Percentiles rank a stretch among this genome's conserved stretches.
These are phyloP conservation scores for Dothistroma pini DNA, from an alignment of 2,329 filamentous ascomycete genomes.

Conservation along the genomic window DNA sequence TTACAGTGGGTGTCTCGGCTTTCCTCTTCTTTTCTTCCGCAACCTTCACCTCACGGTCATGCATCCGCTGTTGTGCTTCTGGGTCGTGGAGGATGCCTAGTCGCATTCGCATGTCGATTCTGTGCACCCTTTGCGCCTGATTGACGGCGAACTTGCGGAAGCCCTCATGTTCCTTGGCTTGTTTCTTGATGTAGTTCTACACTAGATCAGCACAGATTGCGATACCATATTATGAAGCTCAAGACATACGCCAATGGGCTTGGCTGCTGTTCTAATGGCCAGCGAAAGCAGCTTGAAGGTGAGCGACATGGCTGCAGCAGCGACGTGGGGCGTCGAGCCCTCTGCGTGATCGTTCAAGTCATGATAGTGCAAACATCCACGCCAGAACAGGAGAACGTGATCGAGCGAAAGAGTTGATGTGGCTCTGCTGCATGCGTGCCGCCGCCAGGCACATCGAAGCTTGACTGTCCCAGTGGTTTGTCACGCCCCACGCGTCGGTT, in stretches of 20 bases:
- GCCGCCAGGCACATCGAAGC: not conserved
- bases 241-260: conserved; percentile 60
- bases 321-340: conserved; percentile 11
- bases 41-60: conserved; percentile 52
- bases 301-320: conserved; percentile 52
- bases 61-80: conserved; percentile 52
- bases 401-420: not conserved
- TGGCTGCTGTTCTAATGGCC: conserved; percentile 61
- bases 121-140: conserved; percentile 62
- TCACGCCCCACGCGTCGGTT: not conserved
- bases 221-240: conserved; percentile 6
- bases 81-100: conserved; percentile 62
- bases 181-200: conserved; percentile 64
- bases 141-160: conserved; percentile 60
- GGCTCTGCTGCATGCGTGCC: not conserved
- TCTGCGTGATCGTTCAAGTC: conserved; percentile 9
- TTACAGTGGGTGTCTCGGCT: conserved; percentile 55
- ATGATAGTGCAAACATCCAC: conserved; percentile 6
- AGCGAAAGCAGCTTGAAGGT: conserved; percentile 65
- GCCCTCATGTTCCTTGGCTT: conserved; percentile 64
- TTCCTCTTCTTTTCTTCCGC: conserved; percentile 53
- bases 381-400: not conserved
- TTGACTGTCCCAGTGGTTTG: not conserved
- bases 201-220: conserved; percentile 7
- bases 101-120: conserved; percentile 65